Conservation (phyloP, 2,329 filamentous ascomycete genomes). For the Aspergillus luchuensis region DNA sequence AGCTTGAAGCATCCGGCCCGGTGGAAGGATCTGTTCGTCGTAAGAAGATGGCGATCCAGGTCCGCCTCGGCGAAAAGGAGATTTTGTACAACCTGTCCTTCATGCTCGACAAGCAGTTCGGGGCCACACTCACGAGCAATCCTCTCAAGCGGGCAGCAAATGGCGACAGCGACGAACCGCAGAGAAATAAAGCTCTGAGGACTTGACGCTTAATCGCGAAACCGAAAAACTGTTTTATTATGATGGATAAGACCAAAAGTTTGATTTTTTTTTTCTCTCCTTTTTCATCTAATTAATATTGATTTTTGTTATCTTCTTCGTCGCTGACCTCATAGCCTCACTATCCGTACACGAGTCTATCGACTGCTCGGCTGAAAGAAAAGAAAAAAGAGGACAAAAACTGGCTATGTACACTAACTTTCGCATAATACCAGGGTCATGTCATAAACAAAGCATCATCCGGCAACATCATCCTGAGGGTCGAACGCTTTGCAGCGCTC, state of each 20-base stretch:
- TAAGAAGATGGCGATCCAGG: constrained; percentile 63
- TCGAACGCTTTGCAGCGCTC: constrained; percentile 20
- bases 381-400: constrained; percentile 25
- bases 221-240: not conserved
- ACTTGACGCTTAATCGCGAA: constrained; percentile 16
- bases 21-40: constrained; percentile 40
- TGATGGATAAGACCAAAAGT: constrained; percentile 16
- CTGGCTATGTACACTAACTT: constrained; percentile 44
- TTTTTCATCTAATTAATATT: constrained; percentile 35
- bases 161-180: constrained; percentile 26
- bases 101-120: constrained; percentile 35
- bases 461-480: constrained; percentile 25
- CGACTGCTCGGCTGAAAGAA: constrained; percentile 22
- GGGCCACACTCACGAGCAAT: constrained; percentile 7
- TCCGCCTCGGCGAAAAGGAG: constrained; percentile 72
- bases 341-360: constrained; percentile 41
- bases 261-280: constrained; percentile 9
- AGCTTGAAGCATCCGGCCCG: constrained; percentile 31
- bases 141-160: constrained; percentile 35
- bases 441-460: constrained; percentile 25
- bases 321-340: constrained; percentile 41
- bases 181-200: constrained; percentile 32
- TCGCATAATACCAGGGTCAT: constrained; percentile 28
- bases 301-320: constrained; percentile 34
- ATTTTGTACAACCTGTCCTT: constrained; percentile 60